A percentile compares a stretch with the other conserved stretches of the same genome.
Evolutionary conservation across 352 stramenopile species (phyloP).

Genomic region (Nothophytophthora sp.): DNA sequence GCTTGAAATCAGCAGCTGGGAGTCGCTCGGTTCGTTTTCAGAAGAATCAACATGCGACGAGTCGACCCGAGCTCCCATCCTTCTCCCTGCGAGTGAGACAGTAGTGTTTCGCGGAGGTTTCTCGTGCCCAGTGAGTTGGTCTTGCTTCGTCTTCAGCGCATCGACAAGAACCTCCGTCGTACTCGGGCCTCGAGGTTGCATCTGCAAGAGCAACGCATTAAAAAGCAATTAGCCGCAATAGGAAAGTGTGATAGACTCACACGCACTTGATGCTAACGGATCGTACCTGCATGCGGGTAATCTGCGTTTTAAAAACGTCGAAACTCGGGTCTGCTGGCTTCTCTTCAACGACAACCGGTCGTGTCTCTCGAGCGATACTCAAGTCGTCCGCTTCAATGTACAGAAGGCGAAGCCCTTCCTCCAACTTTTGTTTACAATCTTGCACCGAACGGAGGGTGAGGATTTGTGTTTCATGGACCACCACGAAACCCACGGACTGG

Average conservation of each 20-base stretch:
- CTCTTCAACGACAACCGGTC: slow-evolving; percentile 50
- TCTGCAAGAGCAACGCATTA: slow-evolving; percentile 30
- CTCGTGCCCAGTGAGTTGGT: slow-evolving; percentile 58
- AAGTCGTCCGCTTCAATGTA: slow-evolving; percentile 82
- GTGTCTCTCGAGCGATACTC: slow-evolving; percentile 44
- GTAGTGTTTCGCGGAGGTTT: slow-evolving; percentile 71
- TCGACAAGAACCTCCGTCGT: slow-evolving; percentile 79
- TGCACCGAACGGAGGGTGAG: no score
- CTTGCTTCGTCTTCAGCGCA: slow-evolving; percentile 75
- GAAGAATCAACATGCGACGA: slow-evolving; percentile 4
- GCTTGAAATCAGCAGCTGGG: slow-evolving; percentile 71
- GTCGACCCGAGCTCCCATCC: slow-evolving; percentile 5
- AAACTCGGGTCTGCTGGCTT: slow-evolving; percentile 46
- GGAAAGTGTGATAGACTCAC: not conserved
- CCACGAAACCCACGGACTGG: slow-evolving; percentile 59
- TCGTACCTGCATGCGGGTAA: slow-evolving; percentile 76
- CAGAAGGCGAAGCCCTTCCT: slow-evolving; percentile 59
- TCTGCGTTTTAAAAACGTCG: slow-evolving; percentile 84
- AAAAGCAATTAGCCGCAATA: not conserved
- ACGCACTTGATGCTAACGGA: not conserved
- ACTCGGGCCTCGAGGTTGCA: slow-evolving; percentile 78
- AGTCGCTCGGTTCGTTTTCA: slow-evolving; percentile 51
- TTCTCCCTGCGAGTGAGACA: slow-evolving; percentile 36
- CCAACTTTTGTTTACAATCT: slow-evolving; percentile 31
- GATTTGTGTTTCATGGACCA: slow-evolving; percentile 48